Evolutionary conservation across 352 stramenopile genomes (phyloP).

Genomic region (Globisporangium lucens): DNA sequence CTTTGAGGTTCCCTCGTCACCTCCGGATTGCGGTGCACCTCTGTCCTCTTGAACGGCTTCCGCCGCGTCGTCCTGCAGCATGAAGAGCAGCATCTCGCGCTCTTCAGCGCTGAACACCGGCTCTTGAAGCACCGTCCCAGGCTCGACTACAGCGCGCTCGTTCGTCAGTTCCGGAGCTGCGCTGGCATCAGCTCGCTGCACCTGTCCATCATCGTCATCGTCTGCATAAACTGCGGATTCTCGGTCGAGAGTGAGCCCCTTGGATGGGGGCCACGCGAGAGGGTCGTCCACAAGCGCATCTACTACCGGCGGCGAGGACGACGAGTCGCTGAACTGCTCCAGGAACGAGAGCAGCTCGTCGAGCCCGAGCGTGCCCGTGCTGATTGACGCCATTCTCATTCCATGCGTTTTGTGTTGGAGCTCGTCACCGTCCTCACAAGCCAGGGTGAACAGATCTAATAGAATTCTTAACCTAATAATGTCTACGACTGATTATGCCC

Average conservation of each 20-base stretch:
- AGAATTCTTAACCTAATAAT: too few relatives aligned
- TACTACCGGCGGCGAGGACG: background rate
- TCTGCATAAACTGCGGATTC: background rate
- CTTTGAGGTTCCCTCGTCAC: too few relatives aligned
- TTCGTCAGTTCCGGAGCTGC: background rate
- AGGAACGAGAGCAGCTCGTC: background rate
- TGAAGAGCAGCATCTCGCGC: background rate
- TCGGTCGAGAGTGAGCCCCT: background rate
- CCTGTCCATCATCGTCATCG: background rate
- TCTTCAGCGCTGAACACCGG: background rate
- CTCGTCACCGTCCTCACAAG: too few relatives aligned
- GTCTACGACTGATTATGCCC: too few relatives aligned
- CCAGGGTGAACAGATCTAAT: too few relatives aligned
- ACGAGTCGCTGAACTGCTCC: background rate
- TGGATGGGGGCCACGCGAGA: background rate
- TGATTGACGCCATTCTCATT: background rate
- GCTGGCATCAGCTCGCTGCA: background rate
- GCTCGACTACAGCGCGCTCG: background rate
- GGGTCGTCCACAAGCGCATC: background rate
- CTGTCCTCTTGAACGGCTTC: background rate
- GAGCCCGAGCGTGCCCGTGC: background rate
- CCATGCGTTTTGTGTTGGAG: background rate
- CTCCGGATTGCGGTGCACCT: too few relatives aligned
- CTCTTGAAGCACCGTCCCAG: background rate
- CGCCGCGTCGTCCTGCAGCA: background rate